These are phyloP conservation scores for Xylariaceae sp. DNA, from an alignment of 2,329 filamentous ascomycete species.

Conservation along the genomic window DNA sequence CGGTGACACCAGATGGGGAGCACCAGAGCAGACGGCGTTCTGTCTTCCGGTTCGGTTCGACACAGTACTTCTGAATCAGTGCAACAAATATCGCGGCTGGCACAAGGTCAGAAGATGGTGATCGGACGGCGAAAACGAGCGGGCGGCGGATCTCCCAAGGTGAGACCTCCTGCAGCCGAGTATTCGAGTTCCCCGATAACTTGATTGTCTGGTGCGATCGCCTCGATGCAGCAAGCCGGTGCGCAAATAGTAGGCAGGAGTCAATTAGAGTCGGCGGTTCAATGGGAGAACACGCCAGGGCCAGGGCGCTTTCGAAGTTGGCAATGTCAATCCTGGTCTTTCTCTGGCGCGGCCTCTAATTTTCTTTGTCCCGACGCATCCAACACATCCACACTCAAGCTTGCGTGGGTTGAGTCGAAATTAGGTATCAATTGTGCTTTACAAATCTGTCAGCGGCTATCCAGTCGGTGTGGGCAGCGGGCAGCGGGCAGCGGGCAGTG, in stretches of 20 bases:
- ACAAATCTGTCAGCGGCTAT: slow-evolving; percentile 9
- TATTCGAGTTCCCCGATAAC: slow-evolving; percentile 19
- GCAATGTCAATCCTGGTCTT: slow-evolving; percentile 10
- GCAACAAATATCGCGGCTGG: slow-evolving; percentile 27
- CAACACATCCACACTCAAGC: slow-evolving; percentile 13
- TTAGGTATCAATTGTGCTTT: slow-evolving; percentile 15
- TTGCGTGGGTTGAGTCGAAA: slow-evolving; percentile 6
- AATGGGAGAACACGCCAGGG: slow-evolving; percentile 12
- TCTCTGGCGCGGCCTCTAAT: slow-evolving; percentile 17
- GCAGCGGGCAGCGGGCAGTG: too few relatives aligned
- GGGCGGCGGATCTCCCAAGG: slow-evolving; percentile 24
- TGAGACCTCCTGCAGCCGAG: slow-evolving; percentile 29
- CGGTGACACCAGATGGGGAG: slow-evolving; percentile 27
- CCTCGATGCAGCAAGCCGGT: slow-evolving; percentile 23
- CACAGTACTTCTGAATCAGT: slow-evolving; percentile 33
- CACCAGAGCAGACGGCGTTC: slow-evolving; percentile 23
- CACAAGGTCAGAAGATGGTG: slow-evolving; percentile 23
- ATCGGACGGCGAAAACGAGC: slow-evolving; percentile 24
- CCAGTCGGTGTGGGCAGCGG: slow-evolving; percentile 4
- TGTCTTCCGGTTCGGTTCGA: slow-evolving; percentile 27
- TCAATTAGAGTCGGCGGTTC: slow-evolving; percentile 3
- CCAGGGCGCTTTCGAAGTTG: slow-evolving; percentile 11
- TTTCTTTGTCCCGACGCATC: slow-evolving; percentile 16
- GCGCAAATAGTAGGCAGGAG: slow-evolving; percentile 16
- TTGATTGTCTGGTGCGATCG: slow-evolving; percentile 18